phyloP scores from a whole-genome alignment of 2,329 filamentous ascomycete genomes.

The Aureobasidium mangrovei region DNA sequence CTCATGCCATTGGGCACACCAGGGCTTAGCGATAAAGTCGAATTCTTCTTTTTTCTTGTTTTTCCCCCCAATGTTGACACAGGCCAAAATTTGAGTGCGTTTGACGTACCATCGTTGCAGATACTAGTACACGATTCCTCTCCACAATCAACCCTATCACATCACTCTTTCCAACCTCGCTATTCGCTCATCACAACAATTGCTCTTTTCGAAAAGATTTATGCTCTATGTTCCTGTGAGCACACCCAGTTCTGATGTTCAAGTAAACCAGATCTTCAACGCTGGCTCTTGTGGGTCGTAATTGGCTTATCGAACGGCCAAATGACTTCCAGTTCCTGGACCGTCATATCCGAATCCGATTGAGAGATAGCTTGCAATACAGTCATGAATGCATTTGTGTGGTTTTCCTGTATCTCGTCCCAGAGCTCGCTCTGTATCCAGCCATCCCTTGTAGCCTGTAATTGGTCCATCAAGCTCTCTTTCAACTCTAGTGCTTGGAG shows the following conservation, averaged over 20 bases:
- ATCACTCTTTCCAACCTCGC: neutral
- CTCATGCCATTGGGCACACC: neutral
- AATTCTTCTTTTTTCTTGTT: neutral
- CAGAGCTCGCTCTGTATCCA: slow-evolving; percentile 6
- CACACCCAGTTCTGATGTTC: neutral
- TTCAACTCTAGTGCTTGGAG: slow-evolving; percentile 1
- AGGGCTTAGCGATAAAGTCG: neutral
- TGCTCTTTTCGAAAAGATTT: neutral
- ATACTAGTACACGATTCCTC: neutral
- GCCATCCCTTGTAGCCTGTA: slow-evolving; percentile 5
- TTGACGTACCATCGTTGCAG: neutral
- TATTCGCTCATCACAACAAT: neutral
- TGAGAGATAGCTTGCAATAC: slow-evolving; percentile 2
- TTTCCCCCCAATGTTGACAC: too few species aligned
- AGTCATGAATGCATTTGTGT: slow-evolving; percentile 3
- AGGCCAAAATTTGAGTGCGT: too few species aligned
- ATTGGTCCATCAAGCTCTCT: slow-evolving; percentile 3
- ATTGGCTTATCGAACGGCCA: slow-evolving; percentile 8
- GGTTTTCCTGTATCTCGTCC: slow-evolving; percentile 5
- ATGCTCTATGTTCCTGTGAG: neutral
- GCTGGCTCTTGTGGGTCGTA: slow-evolving; percentile 4
- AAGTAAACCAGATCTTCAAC: slow-evolving; percentile 1
- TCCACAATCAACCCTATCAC: neutral
- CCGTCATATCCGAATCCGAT: slow-evolving; percentile 7
- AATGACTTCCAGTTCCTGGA: slow-evolving; percentile 9